A percentile compares a stretch with the other conserved stretches of the same genome.
These are phyloP conservation scores for Gryganskiella cystojenkinii DNA, from an alignment of 192 early-diverging fungal genomes.

Conservation along the genomic window DNA sequence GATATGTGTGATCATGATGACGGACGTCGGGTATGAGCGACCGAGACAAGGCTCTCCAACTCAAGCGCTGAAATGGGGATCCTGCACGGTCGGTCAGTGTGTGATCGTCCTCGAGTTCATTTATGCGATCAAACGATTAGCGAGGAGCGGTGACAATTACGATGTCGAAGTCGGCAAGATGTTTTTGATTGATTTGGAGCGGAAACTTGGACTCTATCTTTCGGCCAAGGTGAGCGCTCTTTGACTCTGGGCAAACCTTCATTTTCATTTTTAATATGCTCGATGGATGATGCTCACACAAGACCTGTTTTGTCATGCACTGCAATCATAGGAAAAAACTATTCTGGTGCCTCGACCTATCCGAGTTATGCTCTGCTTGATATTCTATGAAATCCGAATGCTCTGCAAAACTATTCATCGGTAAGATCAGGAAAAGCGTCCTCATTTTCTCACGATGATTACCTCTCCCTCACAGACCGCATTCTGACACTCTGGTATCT, in stretches of 20 bases:
- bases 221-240: slow-evolving; percentile 33
- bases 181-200: slow-evolving; percentile 67
- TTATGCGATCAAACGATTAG: slow-evolving; percentile 57
- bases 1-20: slow-evolving; percentile 63
- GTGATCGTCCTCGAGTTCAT: slow-evolving; percentile 61
- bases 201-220: slow-evolving; percentile 59
- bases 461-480: no score
- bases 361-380: slow-evolving; percentile 57
- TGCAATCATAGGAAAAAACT: slow-evolving; percentile 55
- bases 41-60: slow-evolving; percentile 12
- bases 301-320: no score
- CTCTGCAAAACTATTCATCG: slow-evolving; percentile 65
- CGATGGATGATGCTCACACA: no score
- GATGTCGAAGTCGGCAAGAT: slow-evolving; percentile 63
- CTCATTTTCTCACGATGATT: no score
- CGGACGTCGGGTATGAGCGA: slow-evolving; percentile 58
- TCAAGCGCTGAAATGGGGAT: slow-evolving; percentile 56
- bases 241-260: slow-evolving; percentile 27
- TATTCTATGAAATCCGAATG: slow-evolving; percentile 66
- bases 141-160: slow-evolving; percentile 51
- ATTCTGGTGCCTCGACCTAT: slow-evolving; percentile 60
- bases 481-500: no score
- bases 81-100: slow-evolving; percentile 65
- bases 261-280: no score
- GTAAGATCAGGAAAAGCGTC: slow-evolving; percentile 7